Percentiles rank a stretch among this genome's conserved stretches.
phyloP scores from a whole-genome alignment of 495 filamentous ascomycete genomes.

The Rostrohypoxylon terebratum region DNA sequence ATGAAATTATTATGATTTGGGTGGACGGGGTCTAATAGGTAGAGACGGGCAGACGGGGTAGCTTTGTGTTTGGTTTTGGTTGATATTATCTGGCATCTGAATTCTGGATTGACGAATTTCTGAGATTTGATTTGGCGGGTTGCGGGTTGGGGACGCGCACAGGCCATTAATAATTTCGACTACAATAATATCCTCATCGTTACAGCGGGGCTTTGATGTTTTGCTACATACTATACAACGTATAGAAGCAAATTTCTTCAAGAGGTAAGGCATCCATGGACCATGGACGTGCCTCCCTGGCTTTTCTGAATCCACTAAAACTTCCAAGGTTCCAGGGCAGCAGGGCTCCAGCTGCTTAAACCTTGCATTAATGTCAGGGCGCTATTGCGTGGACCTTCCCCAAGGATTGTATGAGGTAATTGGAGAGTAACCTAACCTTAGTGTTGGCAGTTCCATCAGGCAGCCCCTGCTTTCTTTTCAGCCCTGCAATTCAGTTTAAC shows the following conservation, averaged over 20 bases:
- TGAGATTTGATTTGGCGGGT: conserved; percentile 1
- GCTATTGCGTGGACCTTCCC: neutral
- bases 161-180: conserved; percentile 7
- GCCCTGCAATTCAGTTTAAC: conserved; percentile 24
- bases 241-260: neutral
- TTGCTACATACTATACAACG: neutral
- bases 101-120: conserved; percentile 19
- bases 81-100: neutral
- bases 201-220: neutral
- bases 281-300: neutral
- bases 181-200: neutral
- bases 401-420: neutral
- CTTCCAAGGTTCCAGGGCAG: too few relatives aligned
- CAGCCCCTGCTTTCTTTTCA: conserved; percentile 15
- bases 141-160: conserved; percentile 7
- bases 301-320: too few relatives aligned
- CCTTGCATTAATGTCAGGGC: neutral
- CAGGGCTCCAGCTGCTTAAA: neutral
- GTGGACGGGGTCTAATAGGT: neutral
- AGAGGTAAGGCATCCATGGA: conserved; percentile 2
- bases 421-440: too few relatives aligned
- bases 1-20: too few relatives aligned
- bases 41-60: conserved; percentile 9
- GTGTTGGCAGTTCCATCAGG: neutral
- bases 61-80: conserved; percentile 2